Conservation (phyloP, 2,329 filamentous ascomycete genomes). For the Emmonsia crescens region DNA sequence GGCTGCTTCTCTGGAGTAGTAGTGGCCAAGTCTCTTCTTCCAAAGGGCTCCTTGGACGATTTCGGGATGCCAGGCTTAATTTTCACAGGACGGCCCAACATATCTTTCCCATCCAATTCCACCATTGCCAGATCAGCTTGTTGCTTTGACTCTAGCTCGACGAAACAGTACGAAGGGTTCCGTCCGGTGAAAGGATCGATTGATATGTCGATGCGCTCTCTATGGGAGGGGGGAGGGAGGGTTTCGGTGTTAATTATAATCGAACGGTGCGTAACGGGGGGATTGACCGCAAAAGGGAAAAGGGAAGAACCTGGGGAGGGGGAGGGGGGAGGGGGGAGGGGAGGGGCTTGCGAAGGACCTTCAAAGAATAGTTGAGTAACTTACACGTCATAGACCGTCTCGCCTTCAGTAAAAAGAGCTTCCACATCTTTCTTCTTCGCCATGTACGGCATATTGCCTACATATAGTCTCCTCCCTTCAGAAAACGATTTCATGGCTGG, state of each 20-base stretch:
- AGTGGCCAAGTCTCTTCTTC: constrained; percentile 5
- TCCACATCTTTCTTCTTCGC: constrained; percentile 43
- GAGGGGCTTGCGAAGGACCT: background rate
- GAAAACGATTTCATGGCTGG: constrained; percentile 20
- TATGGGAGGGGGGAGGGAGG: constrained; percentile 17
- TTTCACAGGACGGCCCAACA: constrained; percentile 51
- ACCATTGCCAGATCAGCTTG: constrained; percentile 48
- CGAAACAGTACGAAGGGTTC: constrained; percentile 66
- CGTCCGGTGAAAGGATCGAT: constrained; percentile 56
- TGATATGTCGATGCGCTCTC: constrained; percentile 54
- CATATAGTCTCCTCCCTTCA: constrained; percentile 39
- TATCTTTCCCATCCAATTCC: constrained; percentile 43
- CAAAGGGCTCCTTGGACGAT: constrained; percentile 21
- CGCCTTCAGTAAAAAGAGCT: constrained; percentile 35
- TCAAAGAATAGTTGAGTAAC: constrained; percentile 7
- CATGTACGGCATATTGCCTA: constrained; percentile 46
- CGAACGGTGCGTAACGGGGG: too few species aligned
- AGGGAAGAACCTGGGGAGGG: too few species aligned
- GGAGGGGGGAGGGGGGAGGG: background rate
- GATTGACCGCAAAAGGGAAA: background rate
- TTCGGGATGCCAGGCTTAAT: constrained; percentile 56
- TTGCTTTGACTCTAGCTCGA: constrained; percentile 51
- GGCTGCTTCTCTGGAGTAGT: constrained; percentile 4
- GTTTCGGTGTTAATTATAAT: background rate
- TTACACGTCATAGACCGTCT: constrained; percentile 22